Evolutionary conservation across 2,329 filamentous ascomycete genomes (phyloP).

Genomic region (Fusarium camptoceras): DNA sequence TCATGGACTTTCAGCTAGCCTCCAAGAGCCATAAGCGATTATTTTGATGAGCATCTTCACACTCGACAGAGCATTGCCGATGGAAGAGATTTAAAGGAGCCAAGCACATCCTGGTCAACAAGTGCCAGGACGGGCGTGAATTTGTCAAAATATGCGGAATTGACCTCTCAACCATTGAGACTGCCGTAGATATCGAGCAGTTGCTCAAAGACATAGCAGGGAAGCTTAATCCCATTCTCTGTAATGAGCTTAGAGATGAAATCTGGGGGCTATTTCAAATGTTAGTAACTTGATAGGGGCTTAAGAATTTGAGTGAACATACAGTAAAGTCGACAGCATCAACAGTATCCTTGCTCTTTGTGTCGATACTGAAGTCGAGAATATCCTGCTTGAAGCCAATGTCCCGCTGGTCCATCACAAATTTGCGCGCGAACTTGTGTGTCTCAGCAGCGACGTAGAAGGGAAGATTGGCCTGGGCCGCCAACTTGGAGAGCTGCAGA

Average conservation of each 20-base stretch:
- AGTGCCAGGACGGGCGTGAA: conserved; percentile 21
- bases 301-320: conserved; percentile 42
- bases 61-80: background rate
- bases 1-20: background rate
- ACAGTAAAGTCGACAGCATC: conserved; percentile 79
- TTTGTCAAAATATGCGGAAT: conserved; percentile 5
- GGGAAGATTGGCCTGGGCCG: conserved; percentile 74
- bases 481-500: conserved; percentile 87
- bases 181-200: conserved; percentile 72
- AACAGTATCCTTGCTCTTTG: conserved; percentile 57
- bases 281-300: background rate
- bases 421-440: conserved; percentile 94
- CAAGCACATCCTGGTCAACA: background rate
- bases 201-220: conserved; percentile 76
- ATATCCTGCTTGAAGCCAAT: conserved; percentile 82
- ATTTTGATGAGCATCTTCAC: background rate
- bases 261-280: conserved; percentile 67
- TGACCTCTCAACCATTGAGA: conserved; percentile 50
- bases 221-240: conserved; percentile 77
- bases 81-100: background rate
- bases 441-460: conserved; percentile 95
- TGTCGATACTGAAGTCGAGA: conserved; percentile 75
- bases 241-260: conserved; percentile 80
- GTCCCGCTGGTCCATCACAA: conserved; percentile 84
- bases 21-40: conserved; percentile 12